Evolutionary conservation across 75 land plant species (phyloP), one percentile per base, ranked within the genome.

Genomic region (Chamaecyparis obtusa): DNA sequence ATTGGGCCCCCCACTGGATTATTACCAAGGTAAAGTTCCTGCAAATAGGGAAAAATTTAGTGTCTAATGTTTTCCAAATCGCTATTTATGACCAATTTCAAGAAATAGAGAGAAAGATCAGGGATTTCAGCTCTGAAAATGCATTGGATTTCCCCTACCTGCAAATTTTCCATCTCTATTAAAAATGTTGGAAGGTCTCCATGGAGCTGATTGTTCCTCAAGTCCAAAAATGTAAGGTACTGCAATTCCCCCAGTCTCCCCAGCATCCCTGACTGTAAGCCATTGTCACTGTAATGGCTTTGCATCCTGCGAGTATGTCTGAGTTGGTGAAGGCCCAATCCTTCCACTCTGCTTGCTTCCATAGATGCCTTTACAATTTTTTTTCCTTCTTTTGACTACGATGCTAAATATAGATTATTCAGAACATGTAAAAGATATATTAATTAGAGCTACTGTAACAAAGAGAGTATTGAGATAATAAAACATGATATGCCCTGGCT

Each of bases 71-170:
- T 48, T 89, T 89, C 85, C 21, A 89, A 90, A 82, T 88, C 88
- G 49, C 88, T 86, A 11, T 90, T 80, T 46, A 57, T 86, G 87
- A 90, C 89, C 36, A 79, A 80, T 39, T 90, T 88, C 1, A 92
- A 76, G 86, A 90, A 91, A 84, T 89, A 86, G 60, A 90, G 89
- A 72, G 60, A 92, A 88, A 72, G 69, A 14, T 83, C 77, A 36
- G 90, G 87, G 43, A 17, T 39, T 39, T 17, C 2, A 17, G 10
- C 6, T 79, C 81, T 37, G 15, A 32, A 37, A 78, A 78, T 35
- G 82, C 37, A 0, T 35, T 39, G 7, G 16, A 13, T 36, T 36
- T 79, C 82, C 14, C 19, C 41, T 39, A 36, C 49, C 49, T 41
- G 84, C 57, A 84, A 57, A 84, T 35, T 51, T 35, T 1, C 2